Percentiles rank a stretch among this genome's conserved stretches.
phyloP scores from a whole-genome alignment of 805 yeast species.

The Candida schatavii region DNA sequence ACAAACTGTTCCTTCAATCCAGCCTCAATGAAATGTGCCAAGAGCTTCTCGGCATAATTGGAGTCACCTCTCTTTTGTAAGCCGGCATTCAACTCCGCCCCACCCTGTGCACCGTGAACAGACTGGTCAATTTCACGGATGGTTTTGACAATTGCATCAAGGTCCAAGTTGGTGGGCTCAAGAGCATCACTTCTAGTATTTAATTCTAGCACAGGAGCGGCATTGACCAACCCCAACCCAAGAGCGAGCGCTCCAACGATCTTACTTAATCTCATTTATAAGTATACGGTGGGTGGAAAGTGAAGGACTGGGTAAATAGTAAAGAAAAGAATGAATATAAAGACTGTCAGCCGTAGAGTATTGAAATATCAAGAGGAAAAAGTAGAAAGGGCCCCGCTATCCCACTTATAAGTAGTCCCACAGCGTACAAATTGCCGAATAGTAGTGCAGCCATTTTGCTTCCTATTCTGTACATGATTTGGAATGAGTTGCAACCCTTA shows the following conservation, averaged over 20 bases:
- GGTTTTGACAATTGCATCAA: constrained; percentile 13
- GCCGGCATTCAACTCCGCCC: not conserved
- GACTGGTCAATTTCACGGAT: constrained; percentile 5
- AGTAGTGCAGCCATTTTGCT: too few species aligned
- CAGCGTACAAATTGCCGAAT: too few species aligned
- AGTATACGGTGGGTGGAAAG: not conserved
- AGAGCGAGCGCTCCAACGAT: constrained; percentile 15
- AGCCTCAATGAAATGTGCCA: constrained; percentile 1
- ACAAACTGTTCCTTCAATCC: constrained; percentile 1
- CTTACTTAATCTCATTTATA: constrained; percentile 21
- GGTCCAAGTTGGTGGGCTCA: constrained; percentile 2
- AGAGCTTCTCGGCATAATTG: not conserved
- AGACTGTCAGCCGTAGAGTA: too few species aligned
- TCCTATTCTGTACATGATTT: too few species aligned
- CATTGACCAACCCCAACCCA: constrained; percentile 15
- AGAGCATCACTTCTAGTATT: constrained; percentile 6
- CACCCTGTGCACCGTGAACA: not conserved
- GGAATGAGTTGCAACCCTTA: too few species aligned
- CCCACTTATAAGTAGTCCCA: too few species aligned
- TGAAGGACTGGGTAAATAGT: not conserved
- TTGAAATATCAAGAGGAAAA: too few species aligned
- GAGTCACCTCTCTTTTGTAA: constrained; percentile 3
- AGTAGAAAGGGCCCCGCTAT: too few species aligned
- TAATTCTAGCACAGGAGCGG: constrained; percentile 18
- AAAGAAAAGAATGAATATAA: not conserved